Conservation (phyloP, 306 rosid genomes). For the Vicia faba region DNA sequence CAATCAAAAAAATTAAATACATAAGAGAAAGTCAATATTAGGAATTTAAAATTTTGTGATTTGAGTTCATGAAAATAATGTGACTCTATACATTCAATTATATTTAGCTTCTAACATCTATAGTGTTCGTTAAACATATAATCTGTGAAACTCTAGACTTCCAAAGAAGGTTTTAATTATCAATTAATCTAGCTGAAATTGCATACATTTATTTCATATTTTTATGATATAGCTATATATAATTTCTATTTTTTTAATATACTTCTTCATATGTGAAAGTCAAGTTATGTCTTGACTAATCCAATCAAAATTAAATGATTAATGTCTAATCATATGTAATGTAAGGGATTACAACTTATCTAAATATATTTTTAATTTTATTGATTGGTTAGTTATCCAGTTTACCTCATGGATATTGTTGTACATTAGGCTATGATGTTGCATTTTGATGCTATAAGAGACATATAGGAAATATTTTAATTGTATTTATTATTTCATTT, state of each 20-base stretch:
- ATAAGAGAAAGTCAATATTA: conserved; percentile 14
- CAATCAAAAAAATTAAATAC: background rate
- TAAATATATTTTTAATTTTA: background rate
- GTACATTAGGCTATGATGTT: too few relatives aligned
- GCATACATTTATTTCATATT: background rate
- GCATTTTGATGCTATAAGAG: too few relatives aligned
- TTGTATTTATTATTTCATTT: too few relatives aligned
- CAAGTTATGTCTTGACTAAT: background rate
- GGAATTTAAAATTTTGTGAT: background rate
- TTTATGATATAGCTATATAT: background rate
- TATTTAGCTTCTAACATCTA: background rate
- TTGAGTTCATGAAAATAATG: conserved; percentile 3
- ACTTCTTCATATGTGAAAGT: background rate
- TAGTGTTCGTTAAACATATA: background rate
- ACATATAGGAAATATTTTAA: too few relatives aligned
- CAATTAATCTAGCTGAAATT: background rate
- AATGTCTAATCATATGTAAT: background rate
- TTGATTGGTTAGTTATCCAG: background rate
- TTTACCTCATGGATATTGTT: background rate
- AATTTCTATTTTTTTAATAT: background rate
- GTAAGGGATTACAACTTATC: background rate
- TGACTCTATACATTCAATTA: conserved; percentile 1
- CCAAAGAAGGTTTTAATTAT: background rate
- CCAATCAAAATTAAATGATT: background rate
- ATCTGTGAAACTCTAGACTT: conserved; percentile 5